phyloP scores from a whole-genome alignment of 805 yeast genomes.

The Hanseniaspora singularis region DNA sequence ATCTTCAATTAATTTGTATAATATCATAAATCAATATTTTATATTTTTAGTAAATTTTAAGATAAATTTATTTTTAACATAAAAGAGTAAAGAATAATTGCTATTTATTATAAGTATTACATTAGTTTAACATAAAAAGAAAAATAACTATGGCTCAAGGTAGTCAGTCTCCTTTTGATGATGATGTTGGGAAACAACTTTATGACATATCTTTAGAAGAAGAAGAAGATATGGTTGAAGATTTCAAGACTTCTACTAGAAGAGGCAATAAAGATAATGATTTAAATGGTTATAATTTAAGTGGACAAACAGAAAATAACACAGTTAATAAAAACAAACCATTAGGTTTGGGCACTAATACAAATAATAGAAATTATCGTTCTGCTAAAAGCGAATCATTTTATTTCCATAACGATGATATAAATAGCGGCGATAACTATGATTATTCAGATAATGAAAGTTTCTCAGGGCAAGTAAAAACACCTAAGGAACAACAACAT shows the following conservation, averaged over 20 bases:
- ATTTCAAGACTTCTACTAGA: constrained; percentile 2
- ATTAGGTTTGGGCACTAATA: background rate
- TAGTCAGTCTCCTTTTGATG: constrained; percentile 11
- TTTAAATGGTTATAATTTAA: background rate
- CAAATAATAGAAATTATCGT: background rate
- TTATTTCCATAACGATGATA: constrained; percentile 13
- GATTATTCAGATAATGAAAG: constrained; percentile 13
- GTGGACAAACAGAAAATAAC: constrained; percentile 6
- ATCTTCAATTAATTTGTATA: too few species aligned
- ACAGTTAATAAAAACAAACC: too few species aligned
- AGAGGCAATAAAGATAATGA: background rate
- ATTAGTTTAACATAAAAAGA: background rate
- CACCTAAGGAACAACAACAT: constrained; percentile 22
- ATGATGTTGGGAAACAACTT: constrained; percentile 9
- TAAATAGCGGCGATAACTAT: constrained; percentile 17
- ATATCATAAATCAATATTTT: too few species aligned
- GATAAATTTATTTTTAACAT: too few species aligned
- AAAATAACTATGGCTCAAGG: background rate
- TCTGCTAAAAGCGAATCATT: constrained; percentile 6
- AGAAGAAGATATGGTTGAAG: constrained; percentile 16
- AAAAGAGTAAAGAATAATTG: background rate
- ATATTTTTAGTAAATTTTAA: too few species aligned
- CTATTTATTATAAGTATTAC: too few species aligned
- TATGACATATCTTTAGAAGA: constrained; percentile 14
- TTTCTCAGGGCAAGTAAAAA: constrained; percentile 15